phyloP scores from a whole-genome alignment of 164 flowering plant genomes.

The Akebia trifoliata region DNA sequence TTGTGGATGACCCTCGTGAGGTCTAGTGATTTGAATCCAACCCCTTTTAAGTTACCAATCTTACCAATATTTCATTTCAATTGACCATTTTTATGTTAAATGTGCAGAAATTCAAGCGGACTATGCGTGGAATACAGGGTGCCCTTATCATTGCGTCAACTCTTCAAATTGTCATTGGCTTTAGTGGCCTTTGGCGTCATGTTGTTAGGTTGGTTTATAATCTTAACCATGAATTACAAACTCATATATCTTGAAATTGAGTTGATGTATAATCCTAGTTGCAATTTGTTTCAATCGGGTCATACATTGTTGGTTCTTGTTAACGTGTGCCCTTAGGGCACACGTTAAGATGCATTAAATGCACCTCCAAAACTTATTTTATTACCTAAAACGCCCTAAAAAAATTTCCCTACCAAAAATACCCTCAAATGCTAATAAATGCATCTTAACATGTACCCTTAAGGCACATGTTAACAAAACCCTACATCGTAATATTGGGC shows the following conservation, averaged over 20 bases:
- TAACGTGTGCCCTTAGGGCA: too few relatives aligned
- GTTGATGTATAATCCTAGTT: too few relatives aligned
- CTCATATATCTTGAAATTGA: not conserved
- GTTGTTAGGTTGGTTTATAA: slow-evolving; percentile 52
- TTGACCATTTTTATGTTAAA: not conserved
- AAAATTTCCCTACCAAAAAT: too few relatives aligned
- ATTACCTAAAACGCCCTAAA: too few relatives aligned
- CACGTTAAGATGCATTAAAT: too few relatives aligned
- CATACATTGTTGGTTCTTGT: too few relatives aligned
- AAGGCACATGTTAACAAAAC: too few relatives aligned
- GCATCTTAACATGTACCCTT: too few relatives aligned
- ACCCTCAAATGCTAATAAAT: too few relatives aligned
- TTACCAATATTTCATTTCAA: not conserved
- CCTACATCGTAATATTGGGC: too few relatives aligned
- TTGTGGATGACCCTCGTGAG: slow-evolving; percentile 68
- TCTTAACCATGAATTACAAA: not conserved
- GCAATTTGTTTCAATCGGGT: too few relatives aligned
- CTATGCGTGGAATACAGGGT: slow-evolving; percentile 87
- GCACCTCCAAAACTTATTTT: too few relatives aligned
- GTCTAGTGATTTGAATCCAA: slow-evolving; percentile 22
- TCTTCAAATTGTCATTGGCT: slow-evolving; percentile 80
- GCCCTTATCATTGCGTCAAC: slow-evolving; percentile 86
- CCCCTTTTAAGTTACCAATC: not conserved
- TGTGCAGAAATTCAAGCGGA: slow-evolving; percentile 71
- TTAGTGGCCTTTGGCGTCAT: slow-evolving; percentile 96